Evolutionary conservation across 2,329 filamentous ascomycete species (phyloP).

Genomic region (Apiospora arundinis): DNA sequence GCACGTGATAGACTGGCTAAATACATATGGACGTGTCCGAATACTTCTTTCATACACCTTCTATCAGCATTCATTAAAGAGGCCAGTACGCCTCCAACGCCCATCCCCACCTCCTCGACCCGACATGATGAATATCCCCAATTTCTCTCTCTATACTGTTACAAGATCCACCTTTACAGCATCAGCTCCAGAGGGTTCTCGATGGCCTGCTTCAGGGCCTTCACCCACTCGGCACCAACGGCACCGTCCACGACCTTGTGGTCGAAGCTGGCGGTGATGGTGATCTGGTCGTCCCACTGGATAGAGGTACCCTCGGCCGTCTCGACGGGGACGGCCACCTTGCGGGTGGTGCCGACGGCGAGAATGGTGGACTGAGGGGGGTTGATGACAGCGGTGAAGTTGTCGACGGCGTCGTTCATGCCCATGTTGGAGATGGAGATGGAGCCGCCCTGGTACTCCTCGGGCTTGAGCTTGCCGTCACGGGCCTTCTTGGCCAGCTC

Average conservation of each 20-base stretch:
- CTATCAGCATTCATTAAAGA: conserved; percentile 2
- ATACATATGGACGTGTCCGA: conserved; percentile 7
- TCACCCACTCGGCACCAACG: conserved; percentile 95
- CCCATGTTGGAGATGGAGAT: conserved; percentile 99
- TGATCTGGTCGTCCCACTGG: conserved; percentile 97
- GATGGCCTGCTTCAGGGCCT: conserved; percentile 94
- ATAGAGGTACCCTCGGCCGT: conserved; percentile 81
- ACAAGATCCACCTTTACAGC: conserved; percentile 63
- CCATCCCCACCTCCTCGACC: neutral
- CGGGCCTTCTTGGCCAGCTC: conserved; percentile 95
- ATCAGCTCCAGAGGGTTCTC: conserved; percentile 97
- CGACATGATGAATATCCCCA: neutral
- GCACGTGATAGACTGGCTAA: conserved; percentile 14
- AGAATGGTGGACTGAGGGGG: conserved; percentile 96
- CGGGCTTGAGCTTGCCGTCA: conserved; percentile 98
- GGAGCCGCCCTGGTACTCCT: conserved; percentile 98
- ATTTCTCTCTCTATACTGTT: neutral
- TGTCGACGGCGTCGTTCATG: conserved; percentile 96
- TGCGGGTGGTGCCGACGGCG: conserved; percentile 91
- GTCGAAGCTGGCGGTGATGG: conserved; percentile 94
- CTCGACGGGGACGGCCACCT: conserved; percentile 89
- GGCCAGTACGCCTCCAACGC: conserved; percentile 21
- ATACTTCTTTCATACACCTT: conserved; percentile 22
- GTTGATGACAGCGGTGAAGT: conserved; percentile 99
- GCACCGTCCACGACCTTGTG: conserved; percentile 98